Conservation (phyloP, 73 alveolate genomes). For the Paramecium bursaria region DNA sequence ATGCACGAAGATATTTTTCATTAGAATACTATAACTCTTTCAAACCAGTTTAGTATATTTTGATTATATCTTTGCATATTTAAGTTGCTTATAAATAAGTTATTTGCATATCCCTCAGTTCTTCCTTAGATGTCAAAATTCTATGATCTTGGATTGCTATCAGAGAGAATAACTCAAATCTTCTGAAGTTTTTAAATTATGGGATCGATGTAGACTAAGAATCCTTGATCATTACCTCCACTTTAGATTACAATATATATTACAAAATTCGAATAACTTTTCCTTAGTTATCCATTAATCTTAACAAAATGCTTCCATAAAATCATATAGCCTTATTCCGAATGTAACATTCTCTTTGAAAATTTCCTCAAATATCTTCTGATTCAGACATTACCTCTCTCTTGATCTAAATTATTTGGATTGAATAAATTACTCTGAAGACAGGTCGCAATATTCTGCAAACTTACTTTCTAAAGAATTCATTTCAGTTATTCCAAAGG, state of each 20-base stretch:
- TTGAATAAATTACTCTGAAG: no score
- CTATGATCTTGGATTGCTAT: not conserved
- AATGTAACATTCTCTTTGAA: conserved; percentile 4
- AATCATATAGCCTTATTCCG: conserved; percentile 15
- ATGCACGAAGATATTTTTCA: conserved; percentile 25
- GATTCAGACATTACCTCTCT: no score
- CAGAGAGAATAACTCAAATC: not conserved
- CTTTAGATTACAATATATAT: not conserved
- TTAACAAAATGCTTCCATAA: conserved; percentile 30
- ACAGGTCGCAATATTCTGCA: no score
- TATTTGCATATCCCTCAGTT: conserved; percentile 9
- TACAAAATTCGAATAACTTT: conserved; percentile 24
- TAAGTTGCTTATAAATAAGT: conserved; percentile 31
- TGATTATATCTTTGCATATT: conserved; percentile 24
- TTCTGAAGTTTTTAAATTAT: conserved; percentile 6
- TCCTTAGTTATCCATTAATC: conserved; percentile 7
- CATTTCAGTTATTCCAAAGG: no score
- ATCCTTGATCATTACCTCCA: conserved; percentile 36
- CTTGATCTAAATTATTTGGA: no score
- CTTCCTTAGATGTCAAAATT: conserved; percentile 31
- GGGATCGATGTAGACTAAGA: not conserved
- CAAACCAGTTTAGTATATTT: conserved; percentile 25
- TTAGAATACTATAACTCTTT: not conserved
- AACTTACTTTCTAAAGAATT: no score
- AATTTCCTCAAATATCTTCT: conserved; percentile 39